Base-by-base conservation (phyloP, 805 yeast species). In the Kodamaea kakaduensis region DNA sequence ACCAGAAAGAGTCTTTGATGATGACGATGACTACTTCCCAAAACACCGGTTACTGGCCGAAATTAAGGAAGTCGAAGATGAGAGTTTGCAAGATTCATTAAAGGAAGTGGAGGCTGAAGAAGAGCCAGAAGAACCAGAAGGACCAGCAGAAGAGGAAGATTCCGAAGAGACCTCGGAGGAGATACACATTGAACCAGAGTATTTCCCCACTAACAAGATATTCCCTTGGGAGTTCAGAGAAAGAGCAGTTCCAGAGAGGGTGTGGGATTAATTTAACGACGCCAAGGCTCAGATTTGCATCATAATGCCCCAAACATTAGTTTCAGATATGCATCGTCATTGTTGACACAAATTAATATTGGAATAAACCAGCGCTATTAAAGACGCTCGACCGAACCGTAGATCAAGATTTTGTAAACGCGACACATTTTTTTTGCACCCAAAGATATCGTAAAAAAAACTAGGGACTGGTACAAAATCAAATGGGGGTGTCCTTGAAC, bases 191-290 rank as follows among this genome's bases (percentile, higher is more conserved):
- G 37, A 21, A 10, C 41, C 34, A 10, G 40, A 19, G 15, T 10
- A 23, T 8, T 17, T 28, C 10, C 9, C 13, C 3, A 17, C 24
- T 17, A 40, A 31, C 5, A 52, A 51, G 31, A 31, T 62, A n/a
- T 62, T 62, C 43, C 68, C 68, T 2, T 62, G 69, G 69, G 69
- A 62, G 42, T 54, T 45, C 37, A 50, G 48, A 29, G 41, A 40
- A 8, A 33, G 32, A 16, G 25, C 15, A 12, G 38, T 36, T n/a
- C 46, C 62, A 6, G 61, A 53, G 36, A 41, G 67, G 32, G 40
- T 44, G 3, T 60, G 29, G 29, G 19, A 16, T 16, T 26, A 16
- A 16, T 7, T n/a, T n/a, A n/a, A n/a, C n/a, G n/a, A n/a, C n/a
- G n/a, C n/a, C n/a, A n/a, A n/a, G n/a, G n/a, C n/a, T n/a, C n/a